Conservation (phyloP, 495 filamentous ascomycete species). For the Penicilliopsis zonata region DNA sequence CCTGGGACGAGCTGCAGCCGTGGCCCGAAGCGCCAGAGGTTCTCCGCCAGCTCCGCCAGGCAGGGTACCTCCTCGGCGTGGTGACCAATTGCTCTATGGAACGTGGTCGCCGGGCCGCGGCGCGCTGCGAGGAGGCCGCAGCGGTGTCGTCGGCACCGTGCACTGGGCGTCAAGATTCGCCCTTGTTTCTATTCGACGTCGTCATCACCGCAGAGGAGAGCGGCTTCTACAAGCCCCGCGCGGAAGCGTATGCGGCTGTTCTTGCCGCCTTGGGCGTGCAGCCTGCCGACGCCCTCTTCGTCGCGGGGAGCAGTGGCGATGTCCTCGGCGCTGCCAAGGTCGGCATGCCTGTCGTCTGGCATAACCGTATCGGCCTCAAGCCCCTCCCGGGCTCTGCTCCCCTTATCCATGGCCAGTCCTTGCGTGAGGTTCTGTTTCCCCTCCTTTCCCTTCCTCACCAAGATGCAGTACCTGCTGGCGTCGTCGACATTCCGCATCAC, state of each 20-base stretch:
- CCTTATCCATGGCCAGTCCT: conserved; percentile 3
- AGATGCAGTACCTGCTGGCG: too few species aligned
- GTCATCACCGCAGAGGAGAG: conserved; percentile 20
- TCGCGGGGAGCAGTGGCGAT: conserved; percentile 22
- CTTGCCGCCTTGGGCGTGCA: conserved; percentile 8
- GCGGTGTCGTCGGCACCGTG: too few species aligned
- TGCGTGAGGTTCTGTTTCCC: background rate
- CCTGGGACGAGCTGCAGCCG: conserved; percentile 13
- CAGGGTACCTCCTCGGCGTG: conserved; percentile 14
- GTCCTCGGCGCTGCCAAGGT: conserved; percentile 16
- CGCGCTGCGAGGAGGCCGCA: conserved; percentile 5
- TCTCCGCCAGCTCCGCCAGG: conserved; percentile 6
- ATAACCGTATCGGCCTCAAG: conserved; percentile 16
- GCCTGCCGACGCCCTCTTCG: conserved; percentile 17
- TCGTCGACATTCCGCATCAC: too few species aligned
- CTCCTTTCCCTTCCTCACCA: too few species aligned
- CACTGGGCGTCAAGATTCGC: too few species aligned
- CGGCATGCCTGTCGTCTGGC: conserved; percentile 25
- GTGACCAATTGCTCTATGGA: conserved; percentile 20
- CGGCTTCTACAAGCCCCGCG: conserved; percentile 19
- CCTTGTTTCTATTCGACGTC: too few species aligned
- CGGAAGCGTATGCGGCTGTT: conserved; percentile 13
- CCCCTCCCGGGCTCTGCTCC: conserved; percentile 6
- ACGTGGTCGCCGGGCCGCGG: conserved; percentile 11
- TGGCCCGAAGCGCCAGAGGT: conserved; percentile 16